Evolutionary conservation across 2,329 filamentous ascomycete species (phyloP).

Genomic region (Fusarium verrucosum): DNA sequence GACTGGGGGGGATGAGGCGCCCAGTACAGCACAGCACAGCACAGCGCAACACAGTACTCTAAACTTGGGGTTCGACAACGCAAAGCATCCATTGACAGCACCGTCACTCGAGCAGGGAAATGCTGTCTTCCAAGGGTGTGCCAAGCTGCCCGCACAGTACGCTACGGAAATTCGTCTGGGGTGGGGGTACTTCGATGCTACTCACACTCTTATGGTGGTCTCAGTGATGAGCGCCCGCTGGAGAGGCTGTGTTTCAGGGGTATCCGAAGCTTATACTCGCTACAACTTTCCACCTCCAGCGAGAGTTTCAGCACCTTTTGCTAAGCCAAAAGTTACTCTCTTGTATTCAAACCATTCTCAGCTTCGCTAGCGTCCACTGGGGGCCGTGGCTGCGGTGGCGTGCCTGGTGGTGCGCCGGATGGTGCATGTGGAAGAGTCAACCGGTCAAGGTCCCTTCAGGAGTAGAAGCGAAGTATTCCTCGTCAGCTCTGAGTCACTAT

Average conservation of each 20-base stretch:
- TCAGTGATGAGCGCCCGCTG: neutral
- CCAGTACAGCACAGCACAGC: conserved; percentile 26
- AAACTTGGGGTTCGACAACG: conserved; percentile 20
- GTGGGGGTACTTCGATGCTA: conserved; percentile 30
- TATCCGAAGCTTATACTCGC: neutral
- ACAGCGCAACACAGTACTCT: conserved; percentile 29
- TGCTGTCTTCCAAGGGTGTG: conserved; percentile 23
- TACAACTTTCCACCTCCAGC: neutral
- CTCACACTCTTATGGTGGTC: neutral
- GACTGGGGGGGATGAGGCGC: conserved; percentile 30
- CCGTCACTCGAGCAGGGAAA: conserved; percentile 19
- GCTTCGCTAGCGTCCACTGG: conserved; percentile 40
- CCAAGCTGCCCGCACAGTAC: conserved; percentile 41
- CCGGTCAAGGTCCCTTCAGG: conserved; percentile 20
- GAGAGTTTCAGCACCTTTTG: neutral
- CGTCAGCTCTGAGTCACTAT: neutral
- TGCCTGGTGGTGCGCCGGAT: conserved; percentile 36
- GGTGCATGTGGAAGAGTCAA: conserved; percentile 30
- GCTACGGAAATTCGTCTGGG: conserved; percentile 31
- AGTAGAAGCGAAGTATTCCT: conserved; percentile 25
- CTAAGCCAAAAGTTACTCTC: conserved; percentile 3
- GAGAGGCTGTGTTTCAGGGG: neutral
- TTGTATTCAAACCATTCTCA: conserved; percentile 24
- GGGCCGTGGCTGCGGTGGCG: conserved; percentile 43
- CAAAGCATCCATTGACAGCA: conserved; percentile 15